Evolutionary conservation across 2,329 filamentous ascomycete genomes (phyloP).

Genomic region (Daldinia eschscholtzii): DNA sequence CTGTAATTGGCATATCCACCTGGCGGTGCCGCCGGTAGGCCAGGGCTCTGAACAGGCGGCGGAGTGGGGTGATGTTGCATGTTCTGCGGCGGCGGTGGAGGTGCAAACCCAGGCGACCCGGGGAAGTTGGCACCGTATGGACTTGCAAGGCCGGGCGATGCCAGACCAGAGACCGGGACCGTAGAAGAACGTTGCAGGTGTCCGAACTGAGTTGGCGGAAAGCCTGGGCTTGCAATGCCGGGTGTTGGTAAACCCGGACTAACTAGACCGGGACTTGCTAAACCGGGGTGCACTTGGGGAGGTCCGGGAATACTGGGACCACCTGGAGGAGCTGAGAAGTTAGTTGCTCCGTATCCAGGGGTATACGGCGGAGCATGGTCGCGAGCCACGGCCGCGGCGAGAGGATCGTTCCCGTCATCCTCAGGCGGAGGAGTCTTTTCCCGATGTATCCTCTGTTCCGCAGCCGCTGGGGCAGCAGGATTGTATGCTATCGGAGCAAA

Average conservation of each 20-base stretch:
- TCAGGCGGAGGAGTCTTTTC: constrained; percentile 84
- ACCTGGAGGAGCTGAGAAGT: constrained; percentile 56
- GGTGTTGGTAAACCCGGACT: constrained; percentile 55
- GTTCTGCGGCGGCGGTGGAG: constrained; percentile 42
- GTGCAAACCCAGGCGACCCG: constrained; percentile 59
- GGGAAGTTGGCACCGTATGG: constrained; percentile 62
- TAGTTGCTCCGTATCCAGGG: constrained; percentile 61
- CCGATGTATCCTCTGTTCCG: constrained; percentile 77
- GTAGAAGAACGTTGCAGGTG: constrained; percentile 62
- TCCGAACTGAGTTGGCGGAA: constrained; percentile 59
- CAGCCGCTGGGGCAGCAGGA: constrained; percentile 80
- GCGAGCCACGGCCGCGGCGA: constrained; percentile 68
- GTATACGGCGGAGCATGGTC: constrained; percentile 68
- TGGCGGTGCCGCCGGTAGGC: constrained; percentile 59
- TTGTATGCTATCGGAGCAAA: constrained; percentile 81
- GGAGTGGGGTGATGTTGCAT: constrained; percentile 51
- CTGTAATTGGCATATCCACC: constrained; percentile 70
- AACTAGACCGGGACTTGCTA: constrained; percentile 38
- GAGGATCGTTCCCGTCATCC: constrained; percentile 71
- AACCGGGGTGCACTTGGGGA: constrained; percentile 39
- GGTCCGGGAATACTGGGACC: constrained; percentile 58
- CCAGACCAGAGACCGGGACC: constrained; percentile 59
- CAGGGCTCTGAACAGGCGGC: constrained; percentile 53
- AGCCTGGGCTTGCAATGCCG: constrained; percentile 59
- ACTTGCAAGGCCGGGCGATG: constrained; percentile 57